These are phyloP conservation scores for Brassica cretica DNA, from an alignment of 345 rosid species.

Conservation along the genomic window DNA sequence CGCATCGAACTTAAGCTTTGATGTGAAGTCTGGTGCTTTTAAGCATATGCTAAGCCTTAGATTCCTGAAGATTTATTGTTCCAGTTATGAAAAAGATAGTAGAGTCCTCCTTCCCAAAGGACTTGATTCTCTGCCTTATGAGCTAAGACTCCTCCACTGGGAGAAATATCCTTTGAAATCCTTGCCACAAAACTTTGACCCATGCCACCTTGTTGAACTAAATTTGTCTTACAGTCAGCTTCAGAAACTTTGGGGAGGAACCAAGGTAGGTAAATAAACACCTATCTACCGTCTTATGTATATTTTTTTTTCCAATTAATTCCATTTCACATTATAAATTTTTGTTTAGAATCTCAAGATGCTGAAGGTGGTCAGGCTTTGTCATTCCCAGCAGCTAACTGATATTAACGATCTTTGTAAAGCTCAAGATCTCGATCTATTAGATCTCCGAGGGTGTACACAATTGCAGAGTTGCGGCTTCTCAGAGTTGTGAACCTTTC, in stretches of 20 bases:
- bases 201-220: conserved; percentile 30
- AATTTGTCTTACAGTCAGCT: conserved; percentile 12
- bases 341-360: background rate
- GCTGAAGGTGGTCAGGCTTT: conserved; percentile 21
- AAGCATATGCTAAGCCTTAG: conserved; percentile 25
- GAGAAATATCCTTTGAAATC: conserved; percentile 22
- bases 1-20: background rate
- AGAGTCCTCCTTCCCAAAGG: background rate
- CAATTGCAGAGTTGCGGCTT: background rate
- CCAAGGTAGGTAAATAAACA: conserved; percentile 13
- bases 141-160: conserved; percentile 36
- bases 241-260: conserved; percentile 27
- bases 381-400: conserved; percentile 15
- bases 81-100: background rate
- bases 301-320: background rate
- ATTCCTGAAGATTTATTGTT: conserved; percentile 17
- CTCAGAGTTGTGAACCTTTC: conserved; percentile 17
- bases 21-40: background rate
- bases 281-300: background rate
- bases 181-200: conserved; percentile 11
- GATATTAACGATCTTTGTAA: background rate
- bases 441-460: conserved; percentile 22
- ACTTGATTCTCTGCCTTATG: conserved; percentile 17
- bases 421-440: conserved; percentile 1
- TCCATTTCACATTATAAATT: background rate